A percentile compares a stretch with the other conserved stretches of the same genome.
Conservation (phyloP, 176 grass and related monocot species). For the Oryza officinalis region DNA sequence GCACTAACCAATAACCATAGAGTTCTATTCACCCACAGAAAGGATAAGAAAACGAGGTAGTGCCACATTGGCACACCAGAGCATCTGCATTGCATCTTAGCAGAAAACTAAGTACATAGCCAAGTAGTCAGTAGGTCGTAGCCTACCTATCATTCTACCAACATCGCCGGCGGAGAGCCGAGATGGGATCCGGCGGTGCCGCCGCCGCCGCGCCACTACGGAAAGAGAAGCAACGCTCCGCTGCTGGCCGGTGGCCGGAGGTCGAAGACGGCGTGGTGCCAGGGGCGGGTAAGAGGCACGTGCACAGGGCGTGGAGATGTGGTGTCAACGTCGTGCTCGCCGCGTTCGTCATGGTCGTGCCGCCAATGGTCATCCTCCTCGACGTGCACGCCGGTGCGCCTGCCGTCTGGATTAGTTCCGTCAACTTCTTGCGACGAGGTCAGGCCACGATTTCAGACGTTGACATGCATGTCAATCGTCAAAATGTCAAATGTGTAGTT, state of each 20-base stretch:
- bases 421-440: neutral
- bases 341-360: constrained; percentile 28
- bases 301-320: neutral
- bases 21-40: neutral
- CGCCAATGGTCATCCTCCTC: constrained; percentile 32
- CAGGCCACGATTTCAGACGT: neutral
- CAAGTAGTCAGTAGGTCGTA: neutral
- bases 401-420: constrained; percentile 27
- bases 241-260: neutral
- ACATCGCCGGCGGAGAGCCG: neutral
- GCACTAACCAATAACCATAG: neutral
- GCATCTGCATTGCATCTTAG: neutral
- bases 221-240: neutral
- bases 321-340: constrained; percentile 7
- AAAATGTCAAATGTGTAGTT: neutral
- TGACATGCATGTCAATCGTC: neutral
- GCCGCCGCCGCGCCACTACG: neutral
- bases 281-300: neutral
- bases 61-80: neutral
- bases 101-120: neutral
- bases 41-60: neutral
- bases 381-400: neutral
- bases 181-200: neutral
- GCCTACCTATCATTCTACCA: too few species aligned
- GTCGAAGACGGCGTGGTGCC: neutral